A percentile compares a stretch with the other conserved stretches of the same genome.
Evolutionary conservation across 148 eudicot species (phyloP).

Genomic region (Drosera capensis): DNA sequence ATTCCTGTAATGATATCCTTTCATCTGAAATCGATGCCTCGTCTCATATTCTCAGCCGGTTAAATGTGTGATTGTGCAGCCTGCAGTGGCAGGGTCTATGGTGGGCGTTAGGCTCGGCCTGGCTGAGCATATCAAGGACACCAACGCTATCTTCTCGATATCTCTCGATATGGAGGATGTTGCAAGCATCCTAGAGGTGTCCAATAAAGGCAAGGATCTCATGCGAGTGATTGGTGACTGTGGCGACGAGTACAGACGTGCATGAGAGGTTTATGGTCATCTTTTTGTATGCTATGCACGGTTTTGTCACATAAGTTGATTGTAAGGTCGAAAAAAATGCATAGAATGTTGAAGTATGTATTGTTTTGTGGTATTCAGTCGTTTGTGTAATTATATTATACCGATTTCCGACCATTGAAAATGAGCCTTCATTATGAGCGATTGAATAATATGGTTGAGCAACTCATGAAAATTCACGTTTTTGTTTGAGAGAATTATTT

Average conservation of each 20-base stretch:
- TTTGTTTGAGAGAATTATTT: no score
- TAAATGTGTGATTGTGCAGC: slow-evolving; percentile 27
- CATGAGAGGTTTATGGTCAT: slow-evolving; percentile 1
- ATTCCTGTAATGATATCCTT: no score
- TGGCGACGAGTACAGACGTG: slow-evolving; percentile 87
- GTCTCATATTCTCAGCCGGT: not conserved
- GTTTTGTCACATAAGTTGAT: not conserved
- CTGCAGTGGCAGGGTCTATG: slow-evolving; percentile 93
- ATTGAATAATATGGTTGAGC: no score
- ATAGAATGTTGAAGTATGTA: no score
- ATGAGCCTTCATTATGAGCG: no score
- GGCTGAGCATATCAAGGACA: slow-evolving; percentile 61
- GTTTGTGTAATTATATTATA: no score
- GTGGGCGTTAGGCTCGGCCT: slow-evolving; percentile 88
- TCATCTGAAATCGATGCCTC: not conserved
- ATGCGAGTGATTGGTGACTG: slow-evolving; percentile 79
- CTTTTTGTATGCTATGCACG: not conserved
- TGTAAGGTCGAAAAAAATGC: no score
- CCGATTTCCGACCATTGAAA: no score
- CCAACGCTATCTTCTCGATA: slow-evolving; percentile 63
- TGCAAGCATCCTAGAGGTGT: slow-evolving; percentile 45
- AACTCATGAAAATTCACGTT: no score
- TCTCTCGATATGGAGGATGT: slow-evolving; percentile 70
- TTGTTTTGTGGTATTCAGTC: no score
- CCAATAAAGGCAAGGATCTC: slow-evolving; percentile 64